Evolutionary conservation across 1,284 basidiomycete species (phyloP), one percentile per base, ranked within the genome.

Genomic region (Ustilago trichophora): DNA sequence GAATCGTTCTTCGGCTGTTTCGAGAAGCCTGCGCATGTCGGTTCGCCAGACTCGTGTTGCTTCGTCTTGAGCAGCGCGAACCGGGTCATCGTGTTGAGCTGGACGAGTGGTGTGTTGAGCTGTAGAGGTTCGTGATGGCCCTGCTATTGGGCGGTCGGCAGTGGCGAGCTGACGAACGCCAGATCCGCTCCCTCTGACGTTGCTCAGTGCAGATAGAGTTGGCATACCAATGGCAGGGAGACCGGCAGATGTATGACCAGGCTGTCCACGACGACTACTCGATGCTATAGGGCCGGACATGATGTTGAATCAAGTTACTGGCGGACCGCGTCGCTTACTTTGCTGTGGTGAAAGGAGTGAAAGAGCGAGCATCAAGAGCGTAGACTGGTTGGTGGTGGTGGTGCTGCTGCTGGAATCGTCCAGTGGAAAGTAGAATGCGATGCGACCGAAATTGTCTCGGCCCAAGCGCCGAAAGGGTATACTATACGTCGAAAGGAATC

Each of bases 1-100:
- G 41, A 78, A 78, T 24, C 75, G 47, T n/a, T 71, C 60, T 26
- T 68, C 58, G 9, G 74, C 70, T n/a, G 37, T 32, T 18, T 54
- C 57, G 3, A 74, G 60, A 1, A 78, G 58, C 18, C 38, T 55
- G 26, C 56, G 49, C 33, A 78, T 59, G 21, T 78, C 76, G 11
- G 37, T 44, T 6, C 57, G 49, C 76, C 76, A 78, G 3, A 59
- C 66, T 0, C 55, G 35, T 1, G 63, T 73, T 3, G 76, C 76
- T 27, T 56, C 44, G 4, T 67, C 54, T 25, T 71, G 68, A 13
- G 63, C 57, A 16, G 54, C 51, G 6, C 57, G 45, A 24, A 66
- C 58, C 6, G 68, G 54, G 42, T 58, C 50, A 41, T 50, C 32
- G n/a, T 45, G 42, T 8, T 32, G 44, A 53, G 35, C 36, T 11